Conservation (phyloP, 2,329 filamentous ascomycete species). For the Capronia epimyces region DNA sequence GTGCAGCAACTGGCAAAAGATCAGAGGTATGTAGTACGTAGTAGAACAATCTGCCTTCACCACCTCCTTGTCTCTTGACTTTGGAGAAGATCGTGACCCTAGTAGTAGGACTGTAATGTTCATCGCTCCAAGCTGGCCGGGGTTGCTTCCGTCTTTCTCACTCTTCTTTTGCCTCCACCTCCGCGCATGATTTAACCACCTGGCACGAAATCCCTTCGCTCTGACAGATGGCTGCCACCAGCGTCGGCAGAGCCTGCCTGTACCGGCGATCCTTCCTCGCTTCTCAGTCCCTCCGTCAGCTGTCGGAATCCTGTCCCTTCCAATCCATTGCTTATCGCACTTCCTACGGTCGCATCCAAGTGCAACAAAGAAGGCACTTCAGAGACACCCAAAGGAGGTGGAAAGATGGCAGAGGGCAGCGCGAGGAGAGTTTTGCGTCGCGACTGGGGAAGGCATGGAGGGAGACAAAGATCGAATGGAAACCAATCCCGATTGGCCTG, state of each 20-base stretch:
- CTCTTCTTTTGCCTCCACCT: too few species aligned
- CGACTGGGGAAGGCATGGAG: constrained; percentile 55
- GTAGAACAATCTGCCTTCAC: too few species aligned
- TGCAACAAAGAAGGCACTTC: constrained; percentile 29
- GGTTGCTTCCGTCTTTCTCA: too few species aligned
- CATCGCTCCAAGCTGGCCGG: too few species aligned
- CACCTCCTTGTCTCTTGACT: too few species aligned
- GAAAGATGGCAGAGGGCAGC: constrained; percentile 38
- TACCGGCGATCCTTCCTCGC: constrained; percentile 17
- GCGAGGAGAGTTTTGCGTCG: constrained; percentile 52
- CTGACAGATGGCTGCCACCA: constrained; percentile 8
- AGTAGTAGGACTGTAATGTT: too few species aligned
- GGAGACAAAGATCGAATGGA: constrained; percentile 72
- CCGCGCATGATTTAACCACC: not conserved
- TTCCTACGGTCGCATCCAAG: not conserved
- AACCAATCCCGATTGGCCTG: constrained; percentile 79
- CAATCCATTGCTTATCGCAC: not conserved
- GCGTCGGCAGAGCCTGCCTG: constrained; percentile 24
- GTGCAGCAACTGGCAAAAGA: too few species aligned
- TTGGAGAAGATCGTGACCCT: too few species aligned
- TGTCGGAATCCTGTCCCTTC: constrained; percentile 1
- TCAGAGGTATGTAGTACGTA: too few species aligned
- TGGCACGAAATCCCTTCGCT: not conserved
- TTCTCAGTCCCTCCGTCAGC: not conserved
- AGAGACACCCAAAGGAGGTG: constrained; percentile 39